These are phyloP conservation scores for Zymoseptoria tritici DNA, from an alignment of 2,329 filamentous ascomycete species.

Conservation along the genomic window DNA sequence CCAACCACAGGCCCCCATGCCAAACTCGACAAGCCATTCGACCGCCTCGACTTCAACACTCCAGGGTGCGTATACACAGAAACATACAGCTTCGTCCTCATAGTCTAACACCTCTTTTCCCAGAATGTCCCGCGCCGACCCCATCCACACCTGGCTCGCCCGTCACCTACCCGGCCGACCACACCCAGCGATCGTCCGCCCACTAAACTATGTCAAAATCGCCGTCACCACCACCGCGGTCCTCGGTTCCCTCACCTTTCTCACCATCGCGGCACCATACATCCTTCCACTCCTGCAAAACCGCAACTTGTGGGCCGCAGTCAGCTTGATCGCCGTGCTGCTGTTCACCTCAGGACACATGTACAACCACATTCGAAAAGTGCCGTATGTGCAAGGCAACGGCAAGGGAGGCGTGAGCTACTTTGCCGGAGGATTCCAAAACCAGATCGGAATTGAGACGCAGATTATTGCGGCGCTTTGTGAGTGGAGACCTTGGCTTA, in stretches of 20 bases:
- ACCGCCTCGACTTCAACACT: constrained; percentile 75
- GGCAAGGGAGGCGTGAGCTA: constrained; percentile 81
- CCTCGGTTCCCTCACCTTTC: constrained; percentile 60
- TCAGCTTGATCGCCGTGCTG: constrained; percentile 81
- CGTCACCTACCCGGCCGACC: constrained; percentile 69
- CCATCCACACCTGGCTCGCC: constrained; percentile 69
- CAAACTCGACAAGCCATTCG: constrained; percentile 57
- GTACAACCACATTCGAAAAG: constrained; percentile 98
- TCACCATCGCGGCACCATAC: constrained; percentile 68
- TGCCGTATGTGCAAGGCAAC: constrained; percentile 83
- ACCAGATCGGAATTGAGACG: constrained; percentile 87
- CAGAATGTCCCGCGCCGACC: constrained; percentile 68
- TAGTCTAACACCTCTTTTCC: constrained; percentile 1
- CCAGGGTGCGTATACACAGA: constrained; percentile 50
- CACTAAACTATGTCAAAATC: constrained; percentile 79
- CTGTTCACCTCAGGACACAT: constrained; percentile 95
- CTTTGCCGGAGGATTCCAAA: constrained; percentile 87
- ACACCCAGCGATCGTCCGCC: constrained; percentile 70
- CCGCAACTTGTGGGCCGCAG: constrained; percentile 86
- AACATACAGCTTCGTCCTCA: background rate
- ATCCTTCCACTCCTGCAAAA: constrained; percentile 75
- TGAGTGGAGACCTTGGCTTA: constrained; percentile 45
- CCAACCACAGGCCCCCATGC: constrained; percentile 78
- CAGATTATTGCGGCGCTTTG: constrained; percentile 91
- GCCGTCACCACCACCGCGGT: constrained; percentile 59